Conservation (phyloP, 306 rosid genomes). For the Quercus parvula region DNA sequence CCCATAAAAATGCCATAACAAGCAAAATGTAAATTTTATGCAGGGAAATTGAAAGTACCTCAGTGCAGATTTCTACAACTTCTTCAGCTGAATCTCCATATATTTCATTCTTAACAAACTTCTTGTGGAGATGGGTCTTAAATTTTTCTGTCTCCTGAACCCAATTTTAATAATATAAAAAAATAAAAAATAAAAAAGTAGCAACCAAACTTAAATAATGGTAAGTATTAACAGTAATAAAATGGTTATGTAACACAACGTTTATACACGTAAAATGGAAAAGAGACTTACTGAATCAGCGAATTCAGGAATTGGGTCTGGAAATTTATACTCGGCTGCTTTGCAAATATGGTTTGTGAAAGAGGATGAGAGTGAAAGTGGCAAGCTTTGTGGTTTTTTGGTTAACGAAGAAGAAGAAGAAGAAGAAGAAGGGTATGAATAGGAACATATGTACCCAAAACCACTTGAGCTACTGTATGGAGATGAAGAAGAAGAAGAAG, state of each 20-base stretch:
- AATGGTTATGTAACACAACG: neutral
- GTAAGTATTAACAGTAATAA: neutral
- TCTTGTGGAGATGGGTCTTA: slow-evolving; percentile 51
- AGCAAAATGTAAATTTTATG: neutral
- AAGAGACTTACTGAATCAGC: slow-evolving; percentile 59
- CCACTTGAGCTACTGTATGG: slow-evolving; percentile 14
- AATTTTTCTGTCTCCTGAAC: slow-evolving; percentile 75
- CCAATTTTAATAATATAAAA: neutral
- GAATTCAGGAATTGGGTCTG: slow-evolving; percentile 92
- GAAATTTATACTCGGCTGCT: slow-evolving; percentile 82
- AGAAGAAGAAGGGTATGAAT: slow-evolving; percentile 12
- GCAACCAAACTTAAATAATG: neutral
- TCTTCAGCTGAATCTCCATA: slow-evolving; percentile 67
- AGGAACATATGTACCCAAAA: slow-evolving; percentile 19
- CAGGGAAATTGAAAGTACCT: slow-evolving; percentile 43
- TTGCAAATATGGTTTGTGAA: slow-evolving; percentile 34
- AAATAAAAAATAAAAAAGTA: neutral
- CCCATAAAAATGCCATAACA: neutral
- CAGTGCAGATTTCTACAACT: slow-evolving; percentile 76
- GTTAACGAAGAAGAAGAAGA: neutral
- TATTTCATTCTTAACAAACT: slow-evolving; percentile 64
- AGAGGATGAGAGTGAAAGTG: slow-evolving; percentile 16
- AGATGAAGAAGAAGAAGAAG: slow-evolving; percentile 13
- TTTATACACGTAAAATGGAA: neutral
- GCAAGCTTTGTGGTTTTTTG: slow-evolving; percentile 18